Base-by-base conservation (phyloP, 306 rosid species). In the Sindora glabra region DNA sequence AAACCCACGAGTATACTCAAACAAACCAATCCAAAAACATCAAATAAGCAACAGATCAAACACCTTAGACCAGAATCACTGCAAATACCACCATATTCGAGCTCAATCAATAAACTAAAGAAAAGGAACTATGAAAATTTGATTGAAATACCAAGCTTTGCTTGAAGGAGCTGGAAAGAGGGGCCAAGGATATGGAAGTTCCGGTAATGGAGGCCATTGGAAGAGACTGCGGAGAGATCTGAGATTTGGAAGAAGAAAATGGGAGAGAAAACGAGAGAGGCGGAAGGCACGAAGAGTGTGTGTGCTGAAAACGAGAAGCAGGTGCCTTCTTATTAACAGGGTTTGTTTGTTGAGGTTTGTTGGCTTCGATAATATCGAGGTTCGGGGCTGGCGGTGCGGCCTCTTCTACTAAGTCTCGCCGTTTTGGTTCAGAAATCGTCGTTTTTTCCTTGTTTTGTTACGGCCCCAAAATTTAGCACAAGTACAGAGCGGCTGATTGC, bases 251-350 rank as follows among this genome's bases (percentile, higher is more conserved):
- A n/a, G n/a, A n/a, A 50, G 21, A 29, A 42, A 1, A 3, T n/a
- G n/a, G n/a, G n/a, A n/a, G n/a, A 51, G 39, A 55, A 42, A 33
- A 54, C 19, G 52, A 9, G 34, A 29, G 30, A 29, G 83, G 64
- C 86, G 84, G 86, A 74, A 83, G 24, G 6, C 57, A 72, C 86
- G 49, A 79, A 71, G 87, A 18, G 60, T 10, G 72, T 41, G 78
- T 10, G 23, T 25, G 3, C 53, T 1, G 57, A 68, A 48, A 19
- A 26, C 23, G 59, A 25, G n/a, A 5, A 13, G 56, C 15, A 36
- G 8, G n/a, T 23, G 14, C 23, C 30, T 39, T 15, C 60, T 70
- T 47, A 67, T 65, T 65, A 74, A 45, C n/a, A n/a, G n/a, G 38
- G 56, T 15, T 59, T 59, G 62, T 67, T 37, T 70, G 39, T 47